Base-by-base conservation (phyloP, 345 rosid species). In the Citrus hindsii region DNA sequence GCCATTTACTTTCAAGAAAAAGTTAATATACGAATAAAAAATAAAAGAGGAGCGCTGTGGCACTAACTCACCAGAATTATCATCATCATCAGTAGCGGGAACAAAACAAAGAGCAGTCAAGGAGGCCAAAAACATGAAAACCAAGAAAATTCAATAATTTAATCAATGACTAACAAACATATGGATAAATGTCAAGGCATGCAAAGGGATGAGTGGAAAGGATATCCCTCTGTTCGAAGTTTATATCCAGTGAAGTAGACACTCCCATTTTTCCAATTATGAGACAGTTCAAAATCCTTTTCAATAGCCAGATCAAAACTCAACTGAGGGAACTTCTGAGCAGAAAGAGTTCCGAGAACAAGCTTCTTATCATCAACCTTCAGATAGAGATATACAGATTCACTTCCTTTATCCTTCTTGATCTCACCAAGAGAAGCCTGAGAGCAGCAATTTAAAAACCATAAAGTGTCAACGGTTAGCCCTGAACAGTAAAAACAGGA, bases 341-440 rank as follows among this genome's bases (percentile, higher is more conserved):
- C 83, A 33, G 91, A 91, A 24, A 94, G 91, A 22, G 85, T 89
- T 76, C 94, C 97, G 59, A 94, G 67, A 28, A 90, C 76, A 82
- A 87, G 84, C 84, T 89, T 91, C 64, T 85, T 74, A 46, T 71
- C 88, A 27, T 70, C 88, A 71, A 82, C 40, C 35, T 79, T 86
- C 66, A 88, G 73, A 81, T 62, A 83, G 48, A 92, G 27, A 42
- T 22, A 51, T 32, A 87, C 82, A 6, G 84, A 59, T 25, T 83
- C 92, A 8, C 61, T 88, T 62, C 77, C 88, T 77, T 81, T 84
- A 58, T 83, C 85, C 73, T 85, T 88, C 83, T 86, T 89, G 24
- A 51, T 78, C 88, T 91, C 90, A 12, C 92, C 97, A 7, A 94
- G 86, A 9, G 89, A 82, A 79, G 73, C 89, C 98, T 94, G 83